Evolutionary conservation across 208 protist species (phyloP), one percentile per base, ranked within the genome.

Genomic region (Endotrypanum monterogeii): DNA sequence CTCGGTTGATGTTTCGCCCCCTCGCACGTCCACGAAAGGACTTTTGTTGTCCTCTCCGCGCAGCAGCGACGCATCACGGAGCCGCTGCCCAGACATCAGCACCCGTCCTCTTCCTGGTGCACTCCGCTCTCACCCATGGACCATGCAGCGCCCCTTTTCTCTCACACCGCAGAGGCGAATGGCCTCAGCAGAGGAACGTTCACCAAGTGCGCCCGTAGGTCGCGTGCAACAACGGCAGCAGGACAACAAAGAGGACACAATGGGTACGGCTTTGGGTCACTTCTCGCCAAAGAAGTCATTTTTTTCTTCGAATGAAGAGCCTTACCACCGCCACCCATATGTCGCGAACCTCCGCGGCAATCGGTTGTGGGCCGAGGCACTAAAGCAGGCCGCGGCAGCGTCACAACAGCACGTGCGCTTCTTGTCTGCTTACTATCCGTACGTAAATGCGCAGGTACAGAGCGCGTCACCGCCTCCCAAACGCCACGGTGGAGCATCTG

Each of bases 341-440:
- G 55, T 68, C 16, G 25, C 52, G 5, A 30, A 72, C 28, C 50
- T 80, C 30, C 76, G 68, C 63, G 76, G 69, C 46, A 44, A 75
- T 37, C 39, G 44, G 46, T 70, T 71, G 16, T 80, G 76, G 76
- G 25, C 6, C 12, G 52, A 41, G 54, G 68, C 55, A 25, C 68
- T 62, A 41, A 14, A 46, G 41, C 54, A 9, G 68, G 68, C 55
- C 7, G 68, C 68, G 9, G 68, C 68, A 44, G 68, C 52, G 55
- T 55, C 68, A 35, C 46, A 74, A 65, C 67, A 61, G 37, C 74
- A 68, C 4, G 67, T 55, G 30, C 25, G 32, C 23, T 70, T 30
- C 37, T 79, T 67, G 74, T 51, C 60, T 32, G 67, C 73, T 3
- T 50, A 73, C 60, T 70, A 54, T 32, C 46, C 65, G 18, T 46